Evolutionary conservation across 495 filamentous ascomycete species (phyloP), one percentile per base, ranked within the genome.

Genomic region (Tuber microsphaerosporum): DNA sequence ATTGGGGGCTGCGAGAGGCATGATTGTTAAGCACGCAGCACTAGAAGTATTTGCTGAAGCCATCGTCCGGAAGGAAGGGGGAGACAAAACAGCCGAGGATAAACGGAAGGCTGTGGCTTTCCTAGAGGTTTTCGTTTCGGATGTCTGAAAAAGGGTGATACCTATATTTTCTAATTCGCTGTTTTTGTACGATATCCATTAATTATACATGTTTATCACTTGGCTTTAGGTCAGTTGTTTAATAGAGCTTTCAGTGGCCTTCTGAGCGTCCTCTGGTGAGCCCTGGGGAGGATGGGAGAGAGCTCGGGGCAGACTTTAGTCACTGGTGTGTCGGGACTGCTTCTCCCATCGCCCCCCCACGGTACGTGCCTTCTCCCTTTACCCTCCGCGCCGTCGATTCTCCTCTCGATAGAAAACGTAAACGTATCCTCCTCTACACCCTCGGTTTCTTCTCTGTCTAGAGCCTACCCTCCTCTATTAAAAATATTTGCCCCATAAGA

Each of bases 31-130:
- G 84, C 83, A 74, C 78, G 79, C 48, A 84, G 84, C 48, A 84
- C 86, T 81, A 0, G 88, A 88, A 72, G 76, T 88, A 0, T 87
- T 90, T 73, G 83, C 84, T 41, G 75, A 76, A 7, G 83, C 85
- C 17, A 83, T 90, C 5, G 87, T 87, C 71, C 83, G 86, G 37
- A 81, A 84, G 71, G 82, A 84, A 26, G 81, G 77, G 31, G 73
- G 68, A 37, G 48, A 61, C 6, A 79, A 71, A 16, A 76, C 73
- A 8, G 79, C 84, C n/a, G 82, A 84, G 37, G 86, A 84, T 71
- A 84, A 85, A n/a, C 88, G 84, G 82, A 86, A 85, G 80, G 85
- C 76, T 75, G 87, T 82, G 80, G 81, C 81, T 19, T 82, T 85
- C 48, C 84, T 88, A 75, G 88, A 88, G 73, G 81, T 76, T 14